Evolutionary conservation across 2,329 filamentous ascomycete species (phyloP).

Genomic region (Pestalotiopsis sp.): DNA sequence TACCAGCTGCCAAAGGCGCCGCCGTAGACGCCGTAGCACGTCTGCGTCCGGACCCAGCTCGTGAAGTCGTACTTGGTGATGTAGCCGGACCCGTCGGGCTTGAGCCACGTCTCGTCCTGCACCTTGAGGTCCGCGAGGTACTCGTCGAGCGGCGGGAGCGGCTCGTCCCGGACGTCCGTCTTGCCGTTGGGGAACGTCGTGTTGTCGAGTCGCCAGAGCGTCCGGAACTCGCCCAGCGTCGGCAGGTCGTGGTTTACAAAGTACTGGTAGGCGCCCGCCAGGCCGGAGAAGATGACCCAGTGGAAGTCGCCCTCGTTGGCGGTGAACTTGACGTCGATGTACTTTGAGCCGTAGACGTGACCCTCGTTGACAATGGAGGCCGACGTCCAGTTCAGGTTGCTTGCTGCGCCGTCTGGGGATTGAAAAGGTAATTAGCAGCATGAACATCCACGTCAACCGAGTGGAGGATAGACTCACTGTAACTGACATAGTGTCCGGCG

Average conservation of each 20-base stretch:
- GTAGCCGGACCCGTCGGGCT: conserved; percentile 43
- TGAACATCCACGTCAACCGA: not conserved
- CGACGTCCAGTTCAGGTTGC: conserved; percentile 47
- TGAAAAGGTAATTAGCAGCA: not conserved
- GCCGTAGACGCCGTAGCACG: conserved; percentile 52
- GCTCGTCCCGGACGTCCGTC: conserved; percentile 44
- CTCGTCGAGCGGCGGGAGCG: conserved; percentile 42
- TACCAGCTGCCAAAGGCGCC: conserved; percentile 51
- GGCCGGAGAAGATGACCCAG: conserved; percentile 49
- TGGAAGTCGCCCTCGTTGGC: conserved; percentile 49
- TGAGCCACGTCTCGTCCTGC: conserved; percentile 54
- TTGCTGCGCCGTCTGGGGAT: conserved; percentile 42
- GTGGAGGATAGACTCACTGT: conserved; percentile 22
- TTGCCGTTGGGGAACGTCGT: conserved; percentile 45
- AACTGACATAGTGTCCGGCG: conserved; percentile 31
- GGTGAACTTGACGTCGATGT: conserved; percentile 48
- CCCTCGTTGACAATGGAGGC: conserved; percentile 38
- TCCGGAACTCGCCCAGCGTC: conserved; percentile 48
- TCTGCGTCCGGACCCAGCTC: conserved; percentile 33
- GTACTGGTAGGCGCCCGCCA: conserved; percentile 56
- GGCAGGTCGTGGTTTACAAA: conserved; percentile 51
- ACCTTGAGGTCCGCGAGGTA: conserved; percentile 46
- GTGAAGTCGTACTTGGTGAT: conserved; percentile 51
- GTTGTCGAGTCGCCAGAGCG: conserved; percentile 50
- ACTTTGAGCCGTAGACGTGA: conserved; percentile 34